These are phyloP conservation scores for Acanthochlamys bracteata DNA, from an alignment of 106 monocot species.

Conservation along the genomic window DNA sequence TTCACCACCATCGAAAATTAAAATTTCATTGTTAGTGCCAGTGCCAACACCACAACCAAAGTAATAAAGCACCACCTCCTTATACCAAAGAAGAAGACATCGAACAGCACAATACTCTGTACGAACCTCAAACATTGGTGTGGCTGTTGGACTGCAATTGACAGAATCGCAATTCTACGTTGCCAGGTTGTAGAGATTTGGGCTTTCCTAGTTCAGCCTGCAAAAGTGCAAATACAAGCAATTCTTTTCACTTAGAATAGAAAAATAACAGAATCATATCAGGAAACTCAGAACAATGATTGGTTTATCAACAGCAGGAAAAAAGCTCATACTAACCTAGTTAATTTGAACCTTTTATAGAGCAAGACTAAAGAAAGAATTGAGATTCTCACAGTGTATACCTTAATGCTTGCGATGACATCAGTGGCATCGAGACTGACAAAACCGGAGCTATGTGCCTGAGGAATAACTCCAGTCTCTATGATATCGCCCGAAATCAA, in stretches of 20 bases:
- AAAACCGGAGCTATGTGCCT: conserved; percentile 84
- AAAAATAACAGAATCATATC: no score
- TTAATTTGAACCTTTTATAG: no score
- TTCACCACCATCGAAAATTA: conserved; percentile 57
- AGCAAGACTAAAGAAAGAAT: no score
- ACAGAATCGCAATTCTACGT: conserved; percentile 82
- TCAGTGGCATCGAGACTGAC: conserved; percentile 80
- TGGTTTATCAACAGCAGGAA: no score
- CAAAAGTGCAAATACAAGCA: conserved; percentile 20
- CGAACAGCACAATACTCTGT: background rate
- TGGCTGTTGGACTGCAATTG: conserved; percentile 80
- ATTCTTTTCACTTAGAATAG: background rate
- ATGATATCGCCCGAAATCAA: conserved; percentile 57
- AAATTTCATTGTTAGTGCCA: background rate
- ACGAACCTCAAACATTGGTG: conserved; percentile 76
- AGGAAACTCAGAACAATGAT: no score
- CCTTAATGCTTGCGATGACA: conserved; percentile 88
- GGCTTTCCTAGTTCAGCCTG: conserved; percentile 94
- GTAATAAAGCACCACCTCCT: no score
- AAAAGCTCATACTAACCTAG: no score
- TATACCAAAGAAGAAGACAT: background rate
- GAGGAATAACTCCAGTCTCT: conserved; percentile 82
- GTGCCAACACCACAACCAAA: background rate
- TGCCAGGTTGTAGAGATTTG: conserved; percentile 50
- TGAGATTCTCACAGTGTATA: conserved; percentile 7